Base-by-base conservation (phyloP, 352 stramenopile genomes). In the Phytophthora europaea region DNA sequence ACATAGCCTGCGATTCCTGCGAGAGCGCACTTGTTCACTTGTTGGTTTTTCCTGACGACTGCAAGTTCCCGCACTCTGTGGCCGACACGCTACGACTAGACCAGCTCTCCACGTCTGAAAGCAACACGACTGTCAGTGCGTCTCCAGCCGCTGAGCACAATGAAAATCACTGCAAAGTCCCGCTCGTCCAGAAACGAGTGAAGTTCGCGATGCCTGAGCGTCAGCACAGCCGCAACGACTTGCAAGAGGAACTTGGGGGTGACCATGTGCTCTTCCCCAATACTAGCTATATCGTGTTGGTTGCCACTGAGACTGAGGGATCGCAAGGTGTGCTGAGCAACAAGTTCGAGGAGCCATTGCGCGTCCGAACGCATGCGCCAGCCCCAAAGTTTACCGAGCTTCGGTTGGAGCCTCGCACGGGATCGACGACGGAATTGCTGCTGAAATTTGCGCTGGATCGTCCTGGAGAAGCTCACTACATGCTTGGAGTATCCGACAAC, bases 391-490 rank as follows among this genome's bases (percentile, higher is more conserved):
- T 96, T 59, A 79, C 70, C 1, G 65, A 79, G 22, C 22, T 94
- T 3, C 48, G 56, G 6, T 54, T 94, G 12, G 55, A 78, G 6
- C 89, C 88, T 1, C 87, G 89, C 6, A 82, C 80, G 18, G 89
- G 86, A 31, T 94, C 89, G 2, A 96, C 89, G 55, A 96, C 88
- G 0, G 89, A 96, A 54, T 56, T 94, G 7, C 7, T 92, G 18
- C 67, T 96, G 9, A 61, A 74, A 7, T 85, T 92, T 48, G 75
- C 80, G 31, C 72, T 96, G 20, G 80, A 88, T 34, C 72, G 77
- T 26, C 83, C 84, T 0, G 85, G 89, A 13, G 82, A 94, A 76
- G 80, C 94, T 4, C 89, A 96, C 63, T 96, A 84, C 68, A 87
- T 96, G 76, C 60, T 87, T 0, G 87, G 86, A 5, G 61, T 81